Base-by-base conservation (phyloP, 805 yeast species). In the Brettanomyces naardenensis region DNA sequence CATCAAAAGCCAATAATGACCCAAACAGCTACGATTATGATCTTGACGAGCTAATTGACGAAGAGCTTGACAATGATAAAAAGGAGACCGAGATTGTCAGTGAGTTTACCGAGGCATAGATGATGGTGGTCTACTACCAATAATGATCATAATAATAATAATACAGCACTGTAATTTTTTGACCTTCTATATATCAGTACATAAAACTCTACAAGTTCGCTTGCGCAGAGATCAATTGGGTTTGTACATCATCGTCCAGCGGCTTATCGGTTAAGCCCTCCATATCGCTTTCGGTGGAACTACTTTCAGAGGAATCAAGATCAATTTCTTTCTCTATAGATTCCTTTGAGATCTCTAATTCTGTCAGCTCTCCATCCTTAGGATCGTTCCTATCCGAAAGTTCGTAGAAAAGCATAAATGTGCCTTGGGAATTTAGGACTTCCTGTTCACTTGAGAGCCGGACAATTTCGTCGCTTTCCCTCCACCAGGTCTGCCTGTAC, bases 401-500 rank as follows among this genome's bases (percentile, higher is more conserved):
- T 54, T 89, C 97, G 56, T 90, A 90, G 53, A 90, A 90, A 48
- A 90, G 59, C 95, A 90, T 86, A 48, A 88, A 90, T 0, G 90
- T 88, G 20, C 96, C 96, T 39, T 85, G 92, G 3, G 88, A 76
- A 11, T 68, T 67, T 40, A 86, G 62, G 1, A 88, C 97, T 53
- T 89, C 95, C 3, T 72, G 71, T 54, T 86, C 95, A 10, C 78
- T 72, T 3, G 86, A 87, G 23, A 84, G 70, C 42, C 86, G 77
- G 3, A 89, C 95, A 3, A 79, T 77, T 53, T 88, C 95, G 59
- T 92, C 98, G 49, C 92, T 81, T 15, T 89, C 80, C 55, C 95
- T 74, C 95, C 96, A 89, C 98, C 98, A 90, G 9, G 77, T 69
- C 2, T 89, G 92, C 47, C 95, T 73, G 41, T 65, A 71, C 51